Conservation (phyloP, 441 rosid genomes). For the Manihot esculenta region DNA sequence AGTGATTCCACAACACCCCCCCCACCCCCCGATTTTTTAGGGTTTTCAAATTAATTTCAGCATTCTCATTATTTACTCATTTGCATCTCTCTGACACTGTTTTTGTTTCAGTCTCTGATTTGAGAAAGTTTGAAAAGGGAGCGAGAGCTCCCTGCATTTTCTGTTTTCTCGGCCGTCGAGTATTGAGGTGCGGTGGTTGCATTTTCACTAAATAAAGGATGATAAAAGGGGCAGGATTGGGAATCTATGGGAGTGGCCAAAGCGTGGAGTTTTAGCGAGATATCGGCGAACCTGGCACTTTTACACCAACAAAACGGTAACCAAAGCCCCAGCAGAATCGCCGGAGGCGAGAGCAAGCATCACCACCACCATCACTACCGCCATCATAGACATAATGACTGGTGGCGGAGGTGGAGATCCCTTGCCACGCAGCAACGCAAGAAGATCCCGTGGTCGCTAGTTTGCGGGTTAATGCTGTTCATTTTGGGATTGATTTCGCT, state of each 20-base stretch:
- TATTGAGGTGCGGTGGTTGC: conserved; percentile 29
- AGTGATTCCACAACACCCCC: not conserved
- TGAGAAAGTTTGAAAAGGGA: not conserved
- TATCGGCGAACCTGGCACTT: conserved; percentile 47
- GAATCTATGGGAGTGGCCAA: conserved; percentile 54
- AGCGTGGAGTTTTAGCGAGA: conserved; percentile 53
- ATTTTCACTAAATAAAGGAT: conserved; percentile 38
- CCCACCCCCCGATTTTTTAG: too few relatives aligned
- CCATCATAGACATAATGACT: conserved; percentile 5
- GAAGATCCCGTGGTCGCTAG: conserved; percentile 64
- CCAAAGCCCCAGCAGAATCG: not conserved
- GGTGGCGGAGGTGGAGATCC: conserved; percentile 32
- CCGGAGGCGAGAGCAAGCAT: not conserved
- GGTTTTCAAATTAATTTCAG: not conserved
- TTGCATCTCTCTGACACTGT: not conserved
- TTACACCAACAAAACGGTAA: not conserved
- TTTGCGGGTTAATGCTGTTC: conserved; percentile 87
- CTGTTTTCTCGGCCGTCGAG: not conserved
- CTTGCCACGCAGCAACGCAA: conserved; percentile 39
- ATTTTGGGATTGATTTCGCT: conserved; percentile 82
- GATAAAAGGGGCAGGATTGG: conserved; percentile 33
- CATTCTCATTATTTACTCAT: not conserved
- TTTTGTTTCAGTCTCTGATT: not conserved
- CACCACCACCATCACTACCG: not conserved
- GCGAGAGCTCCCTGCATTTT: not conserved